Base-by-base conservation (phyloP, 1,284 basidiomycete genomes). In the Fomes fomentarius region DNA sequence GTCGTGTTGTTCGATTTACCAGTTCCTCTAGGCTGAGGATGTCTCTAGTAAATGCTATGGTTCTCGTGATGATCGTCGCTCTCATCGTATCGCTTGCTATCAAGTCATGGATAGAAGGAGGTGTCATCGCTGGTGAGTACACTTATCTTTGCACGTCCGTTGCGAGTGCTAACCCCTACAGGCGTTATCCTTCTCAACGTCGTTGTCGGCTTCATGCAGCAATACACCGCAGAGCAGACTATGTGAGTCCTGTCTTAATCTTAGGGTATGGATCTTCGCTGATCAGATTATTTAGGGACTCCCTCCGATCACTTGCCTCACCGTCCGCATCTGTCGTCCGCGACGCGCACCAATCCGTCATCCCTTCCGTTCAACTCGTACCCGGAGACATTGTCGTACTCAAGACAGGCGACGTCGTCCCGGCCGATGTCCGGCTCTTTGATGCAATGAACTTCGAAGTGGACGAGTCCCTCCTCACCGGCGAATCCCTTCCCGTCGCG, bases 381-480 rank as follows among this genome's bases (percentile, higher is more conserved):
- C 83, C 83, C 19, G 84, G 84, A 31, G 85, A 88, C 62, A 72
- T 86, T 59, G 75, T 87, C 30, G 67, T 78, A 42, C 71, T 85
- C 51, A 78, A 79, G 58, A 76, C 76, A 28, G 83, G 84, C 19
- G 83, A 86, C 63, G 80, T 84, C 42, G 77, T 86, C 6, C 83
- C 84, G 9, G 83, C 84, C 41, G 84, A 86, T 63, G 76, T 81
- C 37, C 68, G 81, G 46, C 63, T 76, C 37, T 46, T 53, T 38
- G 49, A 57, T 26, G 41, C 45, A n/a, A 53, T 50, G 52, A 81
- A 82, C 62, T 69, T 85, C 35, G 83, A 85, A 63, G 58, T 79
- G 17, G 85, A 87, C 56, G 86, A 89, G 66, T 83, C 85, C 4
- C 76, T 89, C 30, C 73, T 90, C n/a, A 89, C 87, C 1, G 87